Conservation (phyloP, 1,284 basidiomycete species). For the Golubevia pallescens region DNA sequence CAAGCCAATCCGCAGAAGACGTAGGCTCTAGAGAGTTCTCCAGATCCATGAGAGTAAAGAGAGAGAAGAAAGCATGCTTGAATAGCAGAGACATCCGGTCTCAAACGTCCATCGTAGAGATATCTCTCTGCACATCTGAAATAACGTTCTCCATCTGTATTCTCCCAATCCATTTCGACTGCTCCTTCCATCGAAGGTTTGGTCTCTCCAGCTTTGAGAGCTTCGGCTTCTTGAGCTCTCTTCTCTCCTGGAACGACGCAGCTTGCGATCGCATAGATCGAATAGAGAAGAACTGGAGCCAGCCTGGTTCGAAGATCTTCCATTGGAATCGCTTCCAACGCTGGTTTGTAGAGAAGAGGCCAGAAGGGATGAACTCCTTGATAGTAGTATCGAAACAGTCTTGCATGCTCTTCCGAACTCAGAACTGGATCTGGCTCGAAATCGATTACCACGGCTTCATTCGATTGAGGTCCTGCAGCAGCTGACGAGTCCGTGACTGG, state of each 20-base stretch:
- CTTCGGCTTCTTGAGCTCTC: not conserved
- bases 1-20: constrained; percentile 65
- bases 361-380: constrained; percentile 50
- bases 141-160: constrained; percentile 10
- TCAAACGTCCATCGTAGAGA: constrained; percentile 33
- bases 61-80: constrained; percentile 66
- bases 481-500: too few relatives aligned
- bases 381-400: constrained; percentile 45
- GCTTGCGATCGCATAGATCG: constrained; percentile 42
- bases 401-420: constrained; percentile 26
- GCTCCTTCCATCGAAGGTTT: constrained; percentile 12
- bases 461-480: not conserved
- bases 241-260: constrained; percentile 28
- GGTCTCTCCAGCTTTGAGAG: constrained; percentile 9
- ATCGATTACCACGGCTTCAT: not conserved
- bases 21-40: constrained; percentile 65
- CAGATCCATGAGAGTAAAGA: constrained; percentile 66
- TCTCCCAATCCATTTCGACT: constrained; percentile 9
- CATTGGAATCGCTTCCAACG: constrained; percentile 25
- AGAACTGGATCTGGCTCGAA: constrained; percentile 21
- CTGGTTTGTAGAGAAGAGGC: constrained; percentile 50
- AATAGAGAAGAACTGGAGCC: constrained; percentile 30
- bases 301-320: constrained; percentile 31
- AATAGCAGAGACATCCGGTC: constrained; percentile 39
- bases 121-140: constrained; percentile 24